Conservation (phyloP, 108 stramenopile species). For the Cyclotella kingstonii region DNA sequence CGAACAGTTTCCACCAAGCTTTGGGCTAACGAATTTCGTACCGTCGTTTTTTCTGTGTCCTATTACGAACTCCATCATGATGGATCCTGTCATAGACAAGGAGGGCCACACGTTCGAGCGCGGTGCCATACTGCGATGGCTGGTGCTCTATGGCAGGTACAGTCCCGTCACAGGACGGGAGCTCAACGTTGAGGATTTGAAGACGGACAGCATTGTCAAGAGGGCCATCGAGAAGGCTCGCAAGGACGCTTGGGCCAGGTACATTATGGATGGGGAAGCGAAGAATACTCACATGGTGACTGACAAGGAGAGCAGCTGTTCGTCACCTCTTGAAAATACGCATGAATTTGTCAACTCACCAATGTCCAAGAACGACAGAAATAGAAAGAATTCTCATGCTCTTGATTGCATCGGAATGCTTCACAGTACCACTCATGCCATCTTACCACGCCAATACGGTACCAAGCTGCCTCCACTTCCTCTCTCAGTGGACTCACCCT, state of each 20-base stretch:
- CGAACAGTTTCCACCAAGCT: no score
- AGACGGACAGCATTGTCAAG: background rate
- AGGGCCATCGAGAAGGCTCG: conserved; percentile 5
- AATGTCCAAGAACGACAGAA: background rate
- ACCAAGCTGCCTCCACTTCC: background rate
- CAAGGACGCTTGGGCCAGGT: conserved; percentile 9
- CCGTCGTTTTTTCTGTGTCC: conserved; percentile 11
- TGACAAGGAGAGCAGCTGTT: background rate
- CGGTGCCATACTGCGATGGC: conserved; percentile 6
- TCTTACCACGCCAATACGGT: background rate
- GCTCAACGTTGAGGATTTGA: background rate
- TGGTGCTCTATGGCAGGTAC: background rate
- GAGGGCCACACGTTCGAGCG: conserved; percentile 12
- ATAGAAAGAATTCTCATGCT: no score
- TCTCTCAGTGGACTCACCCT: background rate
- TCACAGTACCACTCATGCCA: background rate
- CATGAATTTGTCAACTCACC: background rate
- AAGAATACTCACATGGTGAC: background rate
- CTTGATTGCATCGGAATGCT: no score
- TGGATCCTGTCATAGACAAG: conserved; percentile 7
- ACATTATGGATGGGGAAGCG: background rate
- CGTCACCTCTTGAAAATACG: background rate
- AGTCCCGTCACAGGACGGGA: background rate
- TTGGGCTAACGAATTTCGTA: background rate
- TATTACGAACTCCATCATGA: background rate